Evolutionary conservation across 306 rosid genomes (phyloP), one percentile per base, ranked within the genome.

Genomic region (Carpinus fangiana): DNA sequence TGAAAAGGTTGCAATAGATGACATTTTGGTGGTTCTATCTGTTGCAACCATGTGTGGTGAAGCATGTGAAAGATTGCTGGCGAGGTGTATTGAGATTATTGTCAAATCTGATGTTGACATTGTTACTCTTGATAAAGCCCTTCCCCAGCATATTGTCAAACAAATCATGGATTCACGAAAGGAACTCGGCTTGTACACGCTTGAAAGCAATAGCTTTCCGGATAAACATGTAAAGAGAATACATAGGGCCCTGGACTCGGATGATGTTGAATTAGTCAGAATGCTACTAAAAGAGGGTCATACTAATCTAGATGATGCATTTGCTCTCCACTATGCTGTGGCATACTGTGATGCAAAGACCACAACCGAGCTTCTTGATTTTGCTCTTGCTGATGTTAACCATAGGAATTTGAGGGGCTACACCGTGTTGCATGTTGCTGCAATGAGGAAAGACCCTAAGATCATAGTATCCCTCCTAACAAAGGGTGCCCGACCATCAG

Each of bases 311-410:
- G 91, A 91, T 50, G 90, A 89, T 20, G 92, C 90, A 1, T 67
- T 55, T 76, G 93, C 93, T n/a, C 90, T 91, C 59, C 96, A 89
- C 76, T 86, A 88, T 57, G 89, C 93, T 18, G 93, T 86, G 48
- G 86, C 93, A 5, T 89, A 89, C 80, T 91, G 93, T 11, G 86
- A 89, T 28, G 86, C 90, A 47, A 88, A 88, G 81, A 88, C 86
- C 52, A 88, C 90, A 0, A 54, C 70, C 0, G 93, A 87, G 80
- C 83, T 88, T 82, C 93, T 91, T 54, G 96, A 91, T 76, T 93
- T 91, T 68, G 89, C 90, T 10, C 79, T 86, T 2, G 93, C 88
- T 0, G 88, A 84, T 78, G 88, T 89, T 3, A 87, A 91, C 64
- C 71, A 72, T 23, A 89, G 84, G 75, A 89, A 91, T 77, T 64